These are phyloP conservation scores for Blastocrithidia nonstop DNA, from an alignment of 208 protist species.

Conservation along the genomic window DNA sequence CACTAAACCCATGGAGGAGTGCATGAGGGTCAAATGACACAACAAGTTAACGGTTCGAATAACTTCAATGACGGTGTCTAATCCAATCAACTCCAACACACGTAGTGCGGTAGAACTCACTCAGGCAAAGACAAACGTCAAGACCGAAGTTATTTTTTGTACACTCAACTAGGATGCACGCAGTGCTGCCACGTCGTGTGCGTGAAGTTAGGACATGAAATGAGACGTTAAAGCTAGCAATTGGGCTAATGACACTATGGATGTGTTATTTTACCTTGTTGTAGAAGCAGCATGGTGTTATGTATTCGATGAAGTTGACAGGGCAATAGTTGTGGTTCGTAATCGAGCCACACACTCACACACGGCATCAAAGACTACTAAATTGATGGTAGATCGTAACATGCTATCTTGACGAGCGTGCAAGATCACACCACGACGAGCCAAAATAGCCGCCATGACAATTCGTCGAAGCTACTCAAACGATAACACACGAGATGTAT, in stretches of 20 bases:
- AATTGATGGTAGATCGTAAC: constrained; percentile 63
- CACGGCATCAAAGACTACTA: constrained; percentile 77
- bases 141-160: constrained; percentile 37
- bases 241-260: constrained; percentile 35
- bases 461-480: constrained; percentile 31
- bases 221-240: constrained; percentile 57
- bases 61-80: constrained; percentile 47
- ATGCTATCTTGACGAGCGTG: constrained; percentile 69
- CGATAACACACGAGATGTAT: no score
- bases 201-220: constrained; percentile 40
- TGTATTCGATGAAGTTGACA: no score
- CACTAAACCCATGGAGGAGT: constrained; percentile 8
- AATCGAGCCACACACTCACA: constrained; percentile 63
- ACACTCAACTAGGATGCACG: constrained; percentile 61
- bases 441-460: constrained; percentile 39
- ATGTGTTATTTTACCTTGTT: no score
- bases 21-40: constrained; percentile 59
- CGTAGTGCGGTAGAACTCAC: constrained; percentile 48
- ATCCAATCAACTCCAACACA: constrained; percentile 58
- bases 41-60: constrained; percentile 44
- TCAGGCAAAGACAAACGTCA: constrained; percentile 67
- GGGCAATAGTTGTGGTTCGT: constrained; percentile 20
- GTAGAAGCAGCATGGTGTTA: no score
- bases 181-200: constrained; percentile 48
- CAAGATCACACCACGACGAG: constrained; percentile 46